Evolutionary conservation across 345 rosid species (phyloP), one percentile per base, ranked within the genome.

Genomic region (Eucalyptus sp.): DNA sequence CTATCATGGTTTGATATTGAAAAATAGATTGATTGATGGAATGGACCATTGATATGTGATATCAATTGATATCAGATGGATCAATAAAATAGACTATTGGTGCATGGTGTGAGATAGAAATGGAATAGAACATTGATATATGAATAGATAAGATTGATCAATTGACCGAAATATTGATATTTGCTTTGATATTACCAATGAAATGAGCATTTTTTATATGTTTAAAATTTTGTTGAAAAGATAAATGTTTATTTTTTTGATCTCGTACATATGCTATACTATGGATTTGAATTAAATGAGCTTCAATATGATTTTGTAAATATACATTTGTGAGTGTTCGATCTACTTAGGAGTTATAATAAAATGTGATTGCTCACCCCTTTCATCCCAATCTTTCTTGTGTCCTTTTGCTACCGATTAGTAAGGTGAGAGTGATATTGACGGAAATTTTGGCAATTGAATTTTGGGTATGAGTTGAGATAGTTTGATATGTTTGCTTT

Each of bases 121-220:
- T 56, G 27, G 62, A 56, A 56, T 56, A 56, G 8, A 56, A 29
- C 3, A 56, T 56, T 10, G 6, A 24, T 22, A 4, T 24, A 27
- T 1, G 29, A 24, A 56, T 8, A 24, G 20, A 56, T 1, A 5
- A 56, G 13, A 24, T 56, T 0, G 0, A 56, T 10, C 29, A 10
- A 56, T 56, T 22, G 27, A 56, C 9, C 9, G 62, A 56, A 56
- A 8, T 22, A 56, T 24, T 2, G 6, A 22, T 56, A 56, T 56
- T 56, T 56, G 62, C 62, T 56, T 9, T 56, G 20, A 56, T 56
- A 24, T 56, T 56, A 56, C 13, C 62, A 10, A 56, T 56, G 13
- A 56, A 56, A 56, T 56, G 3, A 56, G 13, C 0, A 24, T 56
- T 56, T 56, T 56, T 20, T 22, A 24, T 22, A 24, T 56, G 62